These are phyloP conservation scores for Fusarium sp. DNA, from an alignment of 2,329 filamentous ascomycete genomes.

Conservation along the genomic window DNA sequence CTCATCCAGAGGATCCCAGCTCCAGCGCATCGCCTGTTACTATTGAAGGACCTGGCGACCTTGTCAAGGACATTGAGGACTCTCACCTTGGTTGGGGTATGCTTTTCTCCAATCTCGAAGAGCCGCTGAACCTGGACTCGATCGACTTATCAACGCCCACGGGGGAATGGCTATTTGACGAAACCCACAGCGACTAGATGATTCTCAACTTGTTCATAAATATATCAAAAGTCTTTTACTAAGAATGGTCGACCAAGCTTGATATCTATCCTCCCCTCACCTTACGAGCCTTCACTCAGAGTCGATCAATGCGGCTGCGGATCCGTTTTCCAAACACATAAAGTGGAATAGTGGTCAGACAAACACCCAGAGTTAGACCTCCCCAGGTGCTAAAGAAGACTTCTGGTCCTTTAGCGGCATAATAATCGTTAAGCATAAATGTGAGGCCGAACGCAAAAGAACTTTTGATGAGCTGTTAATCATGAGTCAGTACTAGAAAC, in stretches of 20 bases:
- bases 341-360: not conserved
- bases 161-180: not conserved
- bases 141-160: not conserved
- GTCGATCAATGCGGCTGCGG: not conserved
- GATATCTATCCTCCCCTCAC: too few species aligned
- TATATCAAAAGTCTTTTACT: too few species aligned
- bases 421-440: conserved; percentile 5
- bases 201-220: not conserved
- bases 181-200: not conserved
- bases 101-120: not conserved
- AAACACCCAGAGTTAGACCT: not conserved
- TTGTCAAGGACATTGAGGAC: not conserved
- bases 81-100: not conserved
- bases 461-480: not conserved
- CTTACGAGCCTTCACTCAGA: not conserved
- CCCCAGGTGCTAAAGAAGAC: conserved; percentile 6
- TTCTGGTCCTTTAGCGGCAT: not conserved
- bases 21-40: not conserved
- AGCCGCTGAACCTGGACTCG: not conserved
- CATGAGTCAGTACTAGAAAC: not conserved
- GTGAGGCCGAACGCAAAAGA: not conserved
- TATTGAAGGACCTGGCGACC: not conserved
- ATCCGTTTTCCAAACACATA: not conserved
- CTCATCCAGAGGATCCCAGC: not conserved
- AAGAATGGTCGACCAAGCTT: too few species aligned